Evolutionary conservation across 2,329 filamentous ascomycete genomes (phyloP).

Genomic region (Dactylellina haptotyla): DNA sequence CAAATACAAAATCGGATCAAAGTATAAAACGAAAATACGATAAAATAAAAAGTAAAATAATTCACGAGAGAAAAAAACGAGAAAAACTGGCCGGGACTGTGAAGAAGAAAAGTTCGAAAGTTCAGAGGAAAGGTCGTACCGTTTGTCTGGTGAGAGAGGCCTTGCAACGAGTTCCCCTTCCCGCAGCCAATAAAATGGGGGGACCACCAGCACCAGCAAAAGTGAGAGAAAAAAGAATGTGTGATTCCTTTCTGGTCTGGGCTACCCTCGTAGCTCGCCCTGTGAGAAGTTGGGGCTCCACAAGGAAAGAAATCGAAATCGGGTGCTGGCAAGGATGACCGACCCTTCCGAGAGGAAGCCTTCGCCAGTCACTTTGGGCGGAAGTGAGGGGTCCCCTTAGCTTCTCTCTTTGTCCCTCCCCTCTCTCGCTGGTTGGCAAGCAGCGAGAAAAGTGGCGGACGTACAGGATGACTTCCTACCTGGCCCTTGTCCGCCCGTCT

Average conservation of each 20-base stretch:
- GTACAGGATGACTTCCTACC: background rate
- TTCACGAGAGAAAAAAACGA: background rate
- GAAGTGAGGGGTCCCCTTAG: slow-evolving; percentile 45
- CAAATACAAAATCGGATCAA: too few relatives aligned
- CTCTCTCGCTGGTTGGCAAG: background rate
- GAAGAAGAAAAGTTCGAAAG: background rate
- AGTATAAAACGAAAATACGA: slow-evolving; percentile 6
- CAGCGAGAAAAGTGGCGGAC: slow-evolving; percentile 20
- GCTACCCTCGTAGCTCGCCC: slow-evolving; percentile 20
- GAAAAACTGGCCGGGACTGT: background rate
- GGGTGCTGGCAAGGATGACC: slow-evolving; percentile 53
- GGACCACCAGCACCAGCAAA: background rate
- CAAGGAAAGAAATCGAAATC: slow-evolving; percentile 51
- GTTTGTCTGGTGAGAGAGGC: background rate
- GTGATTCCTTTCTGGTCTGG: slow-evolving; percentile 11
- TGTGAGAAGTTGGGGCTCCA: slow-evolving; percentile 48
- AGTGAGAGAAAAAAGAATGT: too few relatives aligned
- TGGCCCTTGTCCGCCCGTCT: background rate
- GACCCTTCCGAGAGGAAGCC: slow-evolving; percentile 31
- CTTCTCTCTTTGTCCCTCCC: background rate
- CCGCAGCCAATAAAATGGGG: slow-evolving; percentile 45
- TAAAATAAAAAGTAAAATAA: background rate
- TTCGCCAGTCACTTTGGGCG: slow-evolving; percentile 33
- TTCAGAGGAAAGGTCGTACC: background rate
- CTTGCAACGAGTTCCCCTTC: slow-evolving; percentile 19